Evolutionary conservation across 441 rosid species (phyloP).

Genomic region (Syzygium syzygioides): DNA sequence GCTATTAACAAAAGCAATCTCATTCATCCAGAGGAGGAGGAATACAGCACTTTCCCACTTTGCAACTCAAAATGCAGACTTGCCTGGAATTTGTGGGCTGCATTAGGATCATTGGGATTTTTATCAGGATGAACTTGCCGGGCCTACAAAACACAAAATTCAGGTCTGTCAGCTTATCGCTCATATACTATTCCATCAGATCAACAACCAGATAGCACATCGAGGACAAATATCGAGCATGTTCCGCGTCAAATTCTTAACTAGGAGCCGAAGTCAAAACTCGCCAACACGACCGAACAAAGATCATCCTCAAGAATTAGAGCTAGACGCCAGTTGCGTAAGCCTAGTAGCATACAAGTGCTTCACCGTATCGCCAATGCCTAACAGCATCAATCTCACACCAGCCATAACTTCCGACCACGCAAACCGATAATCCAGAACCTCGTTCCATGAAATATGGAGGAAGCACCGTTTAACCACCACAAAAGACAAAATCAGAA

Average conservation of each 20-base stretch:
- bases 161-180: neutral
- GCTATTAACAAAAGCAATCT: neutral
- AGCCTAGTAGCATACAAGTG: neutral
- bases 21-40: neutral
- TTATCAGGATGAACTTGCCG: slow-evolving; percentile 97
- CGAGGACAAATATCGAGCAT: neutral
- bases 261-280: neutral
- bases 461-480: neutral
- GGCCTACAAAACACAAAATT: slow-evolving; percentile 49
- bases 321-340: neutral
- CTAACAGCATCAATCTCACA: neutral
- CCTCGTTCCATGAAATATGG: neutral
- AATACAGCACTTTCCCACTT: neutral
- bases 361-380: neutral
- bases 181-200: neutral
- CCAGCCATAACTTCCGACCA: neutral
- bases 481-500: neutral
- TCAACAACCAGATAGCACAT: neutral
- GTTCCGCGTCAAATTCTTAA: neutral
- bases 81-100: slow-evolving; percentile 95
- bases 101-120: slow-evolving; percentile 91
- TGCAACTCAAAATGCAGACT: slow-evolving; percentile 5
- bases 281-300: neutral
- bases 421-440: neutral
- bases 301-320: neutral